Conservation (phyloP, 1,284 basidiomycete genomes). For the Leccinum subspadiceum region DNA sequence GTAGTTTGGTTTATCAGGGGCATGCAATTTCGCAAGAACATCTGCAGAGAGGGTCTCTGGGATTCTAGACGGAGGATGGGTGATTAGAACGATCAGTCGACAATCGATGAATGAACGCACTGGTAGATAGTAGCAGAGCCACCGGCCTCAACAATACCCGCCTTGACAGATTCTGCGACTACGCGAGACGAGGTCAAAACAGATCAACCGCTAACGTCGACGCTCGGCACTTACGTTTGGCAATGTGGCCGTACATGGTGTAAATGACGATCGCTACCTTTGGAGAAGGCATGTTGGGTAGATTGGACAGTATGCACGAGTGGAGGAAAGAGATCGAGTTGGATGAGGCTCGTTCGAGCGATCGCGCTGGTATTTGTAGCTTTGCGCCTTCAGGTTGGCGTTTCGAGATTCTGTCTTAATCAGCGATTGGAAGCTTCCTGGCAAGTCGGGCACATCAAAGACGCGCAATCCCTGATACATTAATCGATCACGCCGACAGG, state of each 20-base stretch:
- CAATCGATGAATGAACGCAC: conserved; percentile 38
- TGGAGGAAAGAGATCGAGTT: background rate
- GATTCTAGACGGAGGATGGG: conserved; percentile 45
- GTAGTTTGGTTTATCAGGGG: conserved; percentile 58
- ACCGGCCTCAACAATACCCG: conserved; percentile 69
- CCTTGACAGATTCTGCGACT: conserved; percentile 81
- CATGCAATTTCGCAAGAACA: conserved; percentile 68
- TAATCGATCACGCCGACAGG: background rate
- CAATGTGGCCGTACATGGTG: conserved; percentile 80
- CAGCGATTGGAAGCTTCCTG: conserved; percentile 2
- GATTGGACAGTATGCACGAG: background rate
- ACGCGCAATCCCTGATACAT: conserved; percentile 13
- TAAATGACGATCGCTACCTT: conserved; percentile 80
- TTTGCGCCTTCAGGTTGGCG: background rate
- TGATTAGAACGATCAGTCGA: background rate
- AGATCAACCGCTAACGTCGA: conserved; percentile 12
- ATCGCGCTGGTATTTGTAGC: conserved; percentile 20
- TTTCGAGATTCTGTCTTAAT: conserved; percentile 4
- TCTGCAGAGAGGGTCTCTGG: conserved; percentile 84
- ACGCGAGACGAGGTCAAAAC: conserved; percentile 6
- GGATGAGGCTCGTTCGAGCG: background rate
- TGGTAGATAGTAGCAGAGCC: conserved; percentile 74
- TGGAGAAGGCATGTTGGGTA: conserved; percentile 21
- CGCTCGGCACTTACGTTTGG: conserved; percentile 47
- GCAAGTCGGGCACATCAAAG: conserved; percentile 7